Evolutionary conservation across 768 basidiomycete genomes (phyloP).

Genomic region (Suillus paluster): DNA sequence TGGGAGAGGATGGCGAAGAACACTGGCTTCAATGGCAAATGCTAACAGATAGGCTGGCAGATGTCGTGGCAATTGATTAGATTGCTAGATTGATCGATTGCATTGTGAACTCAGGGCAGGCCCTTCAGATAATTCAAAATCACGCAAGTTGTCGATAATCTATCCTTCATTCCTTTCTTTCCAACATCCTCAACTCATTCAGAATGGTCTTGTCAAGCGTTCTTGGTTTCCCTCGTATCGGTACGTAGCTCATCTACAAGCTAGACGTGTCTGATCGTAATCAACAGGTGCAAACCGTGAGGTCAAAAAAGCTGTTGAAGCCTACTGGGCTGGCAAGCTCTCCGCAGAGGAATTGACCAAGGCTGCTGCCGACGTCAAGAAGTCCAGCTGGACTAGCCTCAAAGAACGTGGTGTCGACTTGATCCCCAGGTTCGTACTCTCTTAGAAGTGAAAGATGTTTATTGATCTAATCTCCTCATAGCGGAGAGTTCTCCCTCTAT

Average conservation of each 20-base stretch:
- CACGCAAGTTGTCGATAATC: slow-evolving; percentile 14
- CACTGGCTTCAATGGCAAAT: background rate
- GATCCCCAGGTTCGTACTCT: slow-evolving; percentile 77
- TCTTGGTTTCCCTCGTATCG: slow-evolving; percentile 93
- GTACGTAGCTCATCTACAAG: slow-evolving; percentile 36
- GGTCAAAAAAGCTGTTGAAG: slow-evolving; percentile 97
- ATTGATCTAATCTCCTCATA: slow-evolving; percentile 40
- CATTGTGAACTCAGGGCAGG: slow-evolving; percentile 39
- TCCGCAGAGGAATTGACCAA: slow-evolving; percentile 87
- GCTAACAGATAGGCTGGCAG: background rate
- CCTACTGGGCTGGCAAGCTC: slow-evolving; percentile 96
- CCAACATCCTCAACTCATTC: slow-evolving; percentile 19
- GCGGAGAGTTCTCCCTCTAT: slow-evolving; percentile 98
- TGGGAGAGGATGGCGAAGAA: slow-evolving; percentile 10
- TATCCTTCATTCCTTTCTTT: slow-evolving; percentile 20
- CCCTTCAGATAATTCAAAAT: slow-evolving; percentile 32
- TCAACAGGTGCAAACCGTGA: slow-evolving; percentile 85
- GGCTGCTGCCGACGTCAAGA: slow-evolving; percentile 85
- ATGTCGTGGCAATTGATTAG: slow-evolving; percentile 22
- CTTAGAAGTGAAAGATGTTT: slow-evolving; percentile 13
- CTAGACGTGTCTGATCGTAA: slow-evolving; percentile 4
- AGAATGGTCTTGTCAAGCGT: slow-evolving; percentile 82
- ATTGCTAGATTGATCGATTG: slow-evolving; percentile 5
- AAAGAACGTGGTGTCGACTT: slow-evolving; percentile 86
- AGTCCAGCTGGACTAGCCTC: slow-evolving; percentile 85